Base-by-base conservation (phyloP, 768 basidiomycete species). In the Gloeopeniophorella convolvens region DNA sequence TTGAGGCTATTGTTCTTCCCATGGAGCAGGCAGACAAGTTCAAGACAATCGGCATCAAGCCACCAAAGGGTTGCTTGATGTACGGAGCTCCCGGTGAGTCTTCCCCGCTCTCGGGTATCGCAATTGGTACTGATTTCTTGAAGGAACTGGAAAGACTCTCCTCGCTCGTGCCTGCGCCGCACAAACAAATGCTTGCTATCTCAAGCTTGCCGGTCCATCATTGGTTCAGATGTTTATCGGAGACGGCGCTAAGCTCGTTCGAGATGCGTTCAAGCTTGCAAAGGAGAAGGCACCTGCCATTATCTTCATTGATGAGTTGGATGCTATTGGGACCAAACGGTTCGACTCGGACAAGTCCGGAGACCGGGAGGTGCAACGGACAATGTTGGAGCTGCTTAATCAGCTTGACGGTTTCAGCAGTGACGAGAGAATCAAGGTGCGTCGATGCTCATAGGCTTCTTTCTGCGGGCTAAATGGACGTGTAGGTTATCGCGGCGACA, bases 161-260 rank as follows among this genome's bases (percentile, higher is more conserved):
- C 80, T 99, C 45, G 96, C 96, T 31, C 83, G 96, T 66, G 96
- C 96, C 35, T 98, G 96, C 68, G 96, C 96, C 4, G 94, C 94
- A 2, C 93, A 95, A 60, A 97, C 96, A 39, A 89, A 95, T 58
- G 96, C 96, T 7, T 98, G 95, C 67, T 99, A 95, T 66, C 79
- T 99, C 57, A 98, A 99, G 68, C 80, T 99, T 23, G 96, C 96
- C 30, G 96, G 92, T 16, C 95, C 96, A 21, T 94, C 94, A 43
- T 79, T 99, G 45, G 96, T 99, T 11, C 96, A 99, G 69, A 99
- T 98, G 96, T 99, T 95, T 68, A 99, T 99, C 59, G 96, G 96
- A 68, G 96, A 98, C 66, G 96, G 96, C 62, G 96, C 96, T 47
- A 98, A 97, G 68, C 82, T 99, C 43, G 96, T 99, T 18, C 89